These are phyloP conservation scores for Cantharellus anzutake DNA, from an alignment of 768 basidiomycete genomes.

Conservation along the genomic window DNA sequence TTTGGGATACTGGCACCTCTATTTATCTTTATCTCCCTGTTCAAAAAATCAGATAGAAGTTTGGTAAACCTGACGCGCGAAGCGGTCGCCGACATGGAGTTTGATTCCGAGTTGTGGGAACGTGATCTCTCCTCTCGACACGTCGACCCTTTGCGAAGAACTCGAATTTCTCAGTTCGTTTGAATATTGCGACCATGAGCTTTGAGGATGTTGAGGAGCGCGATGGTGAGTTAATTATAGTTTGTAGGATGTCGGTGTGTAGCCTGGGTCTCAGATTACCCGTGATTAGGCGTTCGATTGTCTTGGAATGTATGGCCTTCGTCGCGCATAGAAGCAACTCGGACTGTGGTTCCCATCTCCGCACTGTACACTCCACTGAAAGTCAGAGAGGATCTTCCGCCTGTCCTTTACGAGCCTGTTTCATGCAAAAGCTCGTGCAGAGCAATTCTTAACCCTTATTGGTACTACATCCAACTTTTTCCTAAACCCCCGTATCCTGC, in stretches of 20 bases:
- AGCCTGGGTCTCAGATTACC: slow-evolving; percentile 20
- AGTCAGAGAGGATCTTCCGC: slow-evolving; percentile 81
- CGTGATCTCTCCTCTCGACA: not conserved
- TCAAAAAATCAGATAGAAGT: too few relatives aligned
- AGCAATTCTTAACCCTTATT: slow-evolving; percentile 94
- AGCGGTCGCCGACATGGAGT: too few relatives aligned
- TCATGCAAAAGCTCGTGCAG: slow-evolving; percentile 97
- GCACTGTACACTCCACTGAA: slow-evolving; percentile 94
- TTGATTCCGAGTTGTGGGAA: not conserved
- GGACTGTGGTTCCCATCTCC: slow-evolving; percentile 96
- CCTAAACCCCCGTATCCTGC: slow-evolving; percentile 4
- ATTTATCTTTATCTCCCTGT: too few relatives aligned
- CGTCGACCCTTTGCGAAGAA: not conserved
- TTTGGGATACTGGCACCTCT: too few relatives aligned
- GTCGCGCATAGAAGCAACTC: slow-evolving; percentile 91
- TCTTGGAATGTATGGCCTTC: slow-evolving; percentile 99
- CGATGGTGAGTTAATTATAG: slow-evolving; percentile 41
- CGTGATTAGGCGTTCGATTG: slow-evolving; percentile 64
- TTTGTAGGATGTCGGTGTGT: not conserved
- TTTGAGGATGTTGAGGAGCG: slow-evolving; percentile 97
- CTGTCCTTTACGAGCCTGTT: slow-evolving; percentile 93
- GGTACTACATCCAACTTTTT: slow-evolving; percentile 26
- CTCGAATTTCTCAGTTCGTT: too few relatives aligned
- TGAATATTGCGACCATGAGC: slow-evolving; percentile 21
- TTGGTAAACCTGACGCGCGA: too few relatives aligned